Evolutionary conservation across 495 filamentous ascomycete genomes (phyloP).

Genomic region (Aspergillus steynii): DNA sequence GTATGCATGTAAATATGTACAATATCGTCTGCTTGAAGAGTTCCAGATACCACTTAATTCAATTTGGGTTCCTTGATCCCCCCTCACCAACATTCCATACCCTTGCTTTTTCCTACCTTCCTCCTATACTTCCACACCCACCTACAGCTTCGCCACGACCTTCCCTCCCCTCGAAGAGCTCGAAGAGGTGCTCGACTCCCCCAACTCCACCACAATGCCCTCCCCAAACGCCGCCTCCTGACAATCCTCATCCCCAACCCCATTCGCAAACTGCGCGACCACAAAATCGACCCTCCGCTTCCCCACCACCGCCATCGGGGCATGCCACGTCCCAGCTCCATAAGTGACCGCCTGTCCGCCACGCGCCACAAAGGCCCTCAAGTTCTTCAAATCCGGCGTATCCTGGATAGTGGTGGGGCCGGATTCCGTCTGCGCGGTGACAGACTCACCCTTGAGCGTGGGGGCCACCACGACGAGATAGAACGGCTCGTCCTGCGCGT

Average conservation of each 20-base stretch:
- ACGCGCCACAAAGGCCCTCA: conserved; percentile 79
- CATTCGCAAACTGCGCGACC: conserved; percentile 86
- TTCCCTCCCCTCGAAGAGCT: conserved; percentile 31
- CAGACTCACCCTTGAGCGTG: conserved; percentile 43
- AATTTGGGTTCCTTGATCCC: background rate
- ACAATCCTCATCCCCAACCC: conserved; percentile 81
- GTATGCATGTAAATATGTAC: background rate
- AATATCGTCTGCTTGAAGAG: background rate
- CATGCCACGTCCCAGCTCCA: conserved; percentile 91
- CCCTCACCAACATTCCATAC: background rate
- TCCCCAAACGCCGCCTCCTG: conserved; percentile 70
- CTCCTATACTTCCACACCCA: background rate
- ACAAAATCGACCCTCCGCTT: conserved; percentile 71
- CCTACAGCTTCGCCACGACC: conserved; percentile 20
- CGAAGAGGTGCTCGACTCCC: conserved; percentile 10
- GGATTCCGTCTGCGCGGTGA: conserved; percentile 32
- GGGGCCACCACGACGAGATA: conserved; percentile 95
- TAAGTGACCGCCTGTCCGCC: conserved; percentile 88
- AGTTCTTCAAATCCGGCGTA: conserved; percentile 68
- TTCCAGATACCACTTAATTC: conserved; percentile 2
- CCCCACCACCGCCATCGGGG: conserved; percentile 91
- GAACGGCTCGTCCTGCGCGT: conserved; percentile 33
- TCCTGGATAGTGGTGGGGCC: conserved; percentile 48
- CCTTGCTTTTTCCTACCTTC: background rate
- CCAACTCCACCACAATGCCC: conserved; percentile 37